Base-by-base conservation (phyloP, 768 basidiomycete genomes). In the Trametes cinnabarina region DNA sequence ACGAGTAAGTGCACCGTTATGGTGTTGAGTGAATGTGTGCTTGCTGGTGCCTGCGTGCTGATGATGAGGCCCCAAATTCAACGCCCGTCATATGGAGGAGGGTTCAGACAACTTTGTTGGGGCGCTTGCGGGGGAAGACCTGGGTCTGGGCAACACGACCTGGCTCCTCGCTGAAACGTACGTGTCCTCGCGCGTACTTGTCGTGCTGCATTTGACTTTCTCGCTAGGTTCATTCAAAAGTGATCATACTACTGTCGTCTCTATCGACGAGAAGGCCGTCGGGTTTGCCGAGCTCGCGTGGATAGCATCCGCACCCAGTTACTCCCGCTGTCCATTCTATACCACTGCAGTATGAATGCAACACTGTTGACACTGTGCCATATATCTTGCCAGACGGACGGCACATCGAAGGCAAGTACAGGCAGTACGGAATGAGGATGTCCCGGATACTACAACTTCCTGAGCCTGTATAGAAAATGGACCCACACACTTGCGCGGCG, bases 111-210 rank as follows among this genome's bases (percentile, higher is more conserved):
- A 55, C 19, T 63, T 58, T 47, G 26, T 60, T 17, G 58, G 58
- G 15, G 62, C 58, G 7, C 50, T 63, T 14, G 48, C 49, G 15
- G 62, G 54, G n/a, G 32, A 44, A 12, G 62, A 63, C 58, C 43
- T 63, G 3, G 62, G 62, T 20, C 55, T 63, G 22, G 62, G 62
- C 7, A 44, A 49, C 40, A 46, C 48, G 44, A 54, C 55, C 35
- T 63, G 62, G 62, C 52, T 63, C n/a, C 55, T 63, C 26, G 62
- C 58, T 8, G 62, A 63, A 35, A 63, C 60, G 60, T 61, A 39
- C 15, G 60, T 51, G 2, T 4, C 15, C 25, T 46, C 40, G 14
- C 20, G 17, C n/a, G 14, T 35, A 2, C n/a, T 25, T n/a, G 23
- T 11, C 6, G 20, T 17, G 19, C 34, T 4, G 23, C 9, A 23